These are phyloP conservation scores for Talaromyces sp. DNA, from an alignment of 2,329 filamentous ascomycete species.

Conservation along the genomic window DNA sequence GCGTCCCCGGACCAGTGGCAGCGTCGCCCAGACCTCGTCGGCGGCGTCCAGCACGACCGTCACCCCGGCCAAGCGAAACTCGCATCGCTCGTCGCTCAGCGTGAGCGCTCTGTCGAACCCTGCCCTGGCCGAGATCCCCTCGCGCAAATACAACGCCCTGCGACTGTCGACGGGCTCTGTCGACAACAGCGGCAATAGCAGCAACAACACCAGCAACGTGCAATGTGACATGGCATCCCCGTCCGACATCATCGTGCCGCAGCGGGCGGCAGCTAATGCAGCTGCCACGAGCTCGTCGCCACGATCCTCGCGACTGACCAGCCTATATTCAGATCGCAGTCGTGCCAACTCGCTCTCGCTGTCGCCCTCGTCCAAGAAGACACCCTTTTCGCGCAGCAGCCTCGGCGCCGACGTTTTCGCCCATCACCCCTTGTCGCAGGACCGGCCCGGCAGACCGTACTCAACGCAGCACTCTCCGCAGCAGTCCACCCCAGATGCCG, in stretches of 20 bases:
- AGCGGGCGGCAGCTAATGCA: conserved; percentile 14
- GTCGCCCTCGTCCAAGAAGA: conserved; percentile 40
- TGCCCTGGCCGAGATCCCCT: conserved; percentile 19
- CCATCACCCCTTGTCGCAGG: background rate
- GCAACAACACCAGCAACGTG: background rate
- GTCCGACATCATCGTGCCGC: conserved; percentile 18
- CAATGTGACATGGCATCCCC: conserved; percentile 15
- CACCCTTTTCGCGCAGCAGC: conserved; percentile 44
- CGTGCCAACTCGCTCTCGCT: conserved; percentile 34
- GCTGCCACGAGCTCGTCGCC: conserved; percentile 12
- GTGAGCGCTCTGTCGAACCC: conserved; percentile 20
- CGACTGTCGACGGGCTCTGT: conserved; percentile 10
- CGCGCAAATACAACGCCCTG: conserved; percentile 18
- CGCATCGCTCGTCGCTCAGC: conserved; percentile 15
- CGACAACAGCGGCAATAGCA: background rate
- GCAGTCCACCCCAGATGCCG: conserved; percentile 8
- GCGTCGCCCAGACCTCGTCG: background rate
- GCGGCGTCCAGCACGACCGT: conserved; percentile 8
- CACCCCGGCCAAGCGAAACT: conserved; percentile 8
- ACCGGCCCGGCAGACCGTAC: conserved; percentile 11
- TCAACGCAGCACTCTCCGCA: conserved; percentile 15
- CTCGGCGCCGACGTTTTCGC: conserved; percentile 44
- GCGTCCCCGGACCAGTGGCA: conserved; percentile 9
- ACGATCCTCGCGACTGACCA: conserved; percentile 11
- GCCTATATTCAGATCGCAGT: conserved; percentile 37